phyloP scores from a whole-genome alignment of 2,329 filamentous ascomycete species.

The Botryotinia narcissicola region DNA sequence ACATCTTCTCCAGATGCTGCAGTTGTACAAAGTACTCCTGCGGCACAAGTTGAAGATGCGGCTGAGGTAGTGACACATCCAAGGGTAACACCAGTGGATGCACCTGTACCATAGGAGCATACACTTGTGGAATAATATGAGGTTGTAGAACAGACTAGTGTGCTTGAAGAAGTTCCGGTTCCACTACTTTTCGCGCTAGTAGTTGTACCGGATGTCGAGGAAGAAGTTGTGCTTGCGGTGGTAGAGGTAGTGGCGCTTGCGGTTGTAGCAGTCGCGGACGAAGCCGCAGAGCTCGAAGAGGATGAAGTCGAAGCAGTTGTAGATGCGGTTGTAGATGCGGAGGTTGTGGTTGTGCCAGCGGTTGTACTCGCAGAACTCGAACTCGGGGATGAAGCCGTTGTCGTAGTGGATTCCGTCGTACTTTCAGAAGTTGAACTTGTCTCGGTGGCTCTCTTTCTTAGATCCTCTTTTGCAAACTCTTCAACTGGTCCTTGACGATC shows the following conservation, averaged over 20 bases:
- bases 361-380: slow-evolving; percentile 8
- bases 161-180: not conserved
- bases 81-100: slow-evolving; percentile 14
- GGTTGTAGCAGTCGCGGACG: slow-evolving; percentile 7
- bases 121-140: slow-evolving; percentile 5
- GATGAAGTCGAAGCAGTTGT: not conserved
- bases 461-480: slow-evolving; percentile 23
- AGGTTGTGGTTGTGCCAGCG: not conserved
- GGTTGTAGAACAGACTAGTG: slow-evolving; percentile 16
- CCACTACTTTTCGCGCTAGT: not conserved
- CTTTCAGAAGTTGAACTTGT: not conserved
- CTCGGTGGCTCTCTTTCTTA: slow-evolving; percentile 25
- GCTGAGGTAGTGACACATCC: slow-evolving; percentile 13
- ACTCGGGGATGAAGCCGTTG: not conserved
- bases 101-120: slow-evolving; percentile 19
- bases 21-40: slow-evolving; percentile 13
- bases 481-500: slow-evolving; percentile 4
- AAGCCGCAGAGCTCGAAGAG: slow-evolving; percentile 7
- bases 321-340: not conserved
- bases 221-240: slow-evolving; percentile 5
- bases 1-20: not conserved
- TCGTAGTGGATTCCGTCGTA: not conserved
- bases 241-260: not conserved
- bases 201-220: slow-evolving; percentile 6
- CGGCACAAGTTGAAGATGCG: not conserved